Conservation (phyloP, 768 basidiomycete genomes). For the Rhodotorula paludigena region DNA sequence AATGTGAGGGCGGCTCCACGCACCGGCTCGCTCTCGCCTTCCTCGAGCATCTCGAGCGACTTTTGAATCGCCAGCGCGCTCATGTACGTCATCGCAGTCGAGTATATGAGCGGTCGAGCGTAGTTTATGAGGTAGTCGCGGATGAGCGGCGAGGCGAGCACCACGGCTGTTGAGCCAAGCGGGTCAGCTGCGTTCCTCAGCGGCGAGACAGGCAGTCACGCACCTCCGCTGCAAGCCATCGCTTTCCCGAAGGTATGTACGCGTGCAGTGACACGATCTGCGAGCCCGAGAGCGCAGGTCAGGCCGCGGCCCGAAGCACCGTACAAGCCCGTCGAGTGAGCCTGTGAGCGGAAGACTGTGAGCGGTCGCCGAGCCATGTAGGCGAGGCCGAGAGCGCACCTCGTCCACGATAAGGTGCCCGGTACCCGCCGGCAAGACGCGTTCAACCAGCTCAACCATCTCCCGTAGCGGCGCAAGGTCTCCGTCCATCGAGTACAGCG, state of each 20-base stretch:
- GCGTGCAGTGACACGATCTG: slow-evolving; percentile 64
- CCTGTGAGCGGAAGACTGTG: slow-evolving; percentile 44
- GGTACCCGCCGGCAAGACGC: slow-evolving; percentile 58
- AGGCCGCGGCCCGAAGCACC: slow-evolving; percentile 71
- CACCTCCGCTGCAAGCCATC: slow-evolving; percentile 76
- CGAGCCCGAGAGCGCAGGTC: slow-evolving; percentile 65
- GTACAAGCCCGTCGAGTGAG: slow-evolving; percentile 87
- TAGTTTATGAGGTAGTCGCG: slow-evolving; percentile 86
- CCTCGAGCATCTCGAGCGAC: slow-evolving; percentile 70
- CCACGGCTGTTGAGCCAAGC: slow-evolving; percentile 56
- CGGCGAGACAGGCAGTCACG: slow-evolving; percentile 42
- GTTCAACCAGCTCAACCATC: slow-evolving; percentile 61
- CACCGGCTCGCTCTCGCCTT: slow-evolving; percentile 55
- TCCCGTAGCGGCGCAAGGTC: slow-evolving; percentile 70
- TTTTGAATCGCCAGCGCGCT: slow-evolving; percentile 70
- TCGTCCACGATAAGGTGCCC: slow-evolving; percentile 76
- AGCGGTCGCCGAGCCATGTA: neutral
- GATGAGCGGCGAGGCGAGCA: slow-evolving; percentile 66
- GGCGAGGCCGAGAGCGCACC: slow-evolving; percentile 8
- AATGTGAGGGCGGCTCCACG: neutral
- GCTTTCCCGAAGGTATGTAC: slow-evolving; percentile 93
- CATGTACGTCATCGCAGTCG: slow-evolving; percentile 72
- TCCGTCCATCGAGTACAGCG: slow-evolving; percentile 93
- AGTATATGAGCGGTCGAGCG: slow-evolving; percentile 84
- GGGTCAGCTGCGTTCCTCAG: neutral